These are phyloP conservation scores for Trifolium fragiferum DNA, from an alignment of 306 rosid species.

Conservation along the genomic window DNA sequence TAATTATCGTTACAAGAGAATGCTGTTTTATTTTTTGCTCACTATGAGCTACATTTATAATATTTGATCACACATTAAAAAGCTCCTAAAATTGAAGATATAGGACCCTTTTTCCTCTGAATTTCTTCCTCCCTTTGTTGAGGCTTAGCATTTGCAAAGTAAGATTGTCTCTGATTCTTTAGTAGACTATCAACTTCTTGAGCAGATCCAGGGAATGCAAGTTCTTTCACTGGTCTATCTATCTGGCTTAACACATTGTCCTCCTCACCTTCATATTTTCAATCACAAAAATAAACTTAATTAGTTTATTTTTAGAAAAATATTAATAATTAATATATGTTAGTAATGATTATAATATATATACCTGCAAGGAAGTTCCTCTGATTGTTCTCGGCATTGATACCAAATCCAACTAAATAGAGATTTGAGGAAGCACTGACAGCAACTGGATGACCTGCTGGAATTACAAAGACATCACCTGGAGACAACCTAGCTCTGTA, in stretches of 20 bases:
- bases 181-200: constrained; percentile 39
- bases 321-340: neutral
- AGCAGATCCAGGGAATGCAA: constrained; percentile 41
- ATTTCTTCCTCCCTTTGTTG: constrained; percentile 4
- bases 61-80: neutral
- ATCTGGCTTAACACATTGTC: constrained; percentile 53
- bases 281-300: neutral
- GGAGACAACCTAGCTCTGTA: constrained; percentile 5
- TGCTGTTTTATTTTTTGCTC: neutral
- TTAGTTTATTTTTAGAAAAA: neutral
- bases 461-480: constrained; percentile 41
- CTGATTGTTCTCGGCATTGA: constrained; percentile 51
- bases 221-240: constrained; percentile 33
- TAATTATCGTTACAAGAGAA: neutral
- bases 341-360: neutral
- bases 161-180: constrained; percentile 33
- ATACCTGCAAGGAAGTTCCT: constrained; percentile 59
- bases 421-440: constrained; percentile 40
- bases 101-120: neutral
- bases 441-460: constrained; percentile 47
- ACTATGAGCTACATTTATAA: neutral
- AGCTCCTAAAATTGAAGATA: constrained; percentile 36
- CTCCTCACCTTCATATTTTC: constrained; percentile 34
- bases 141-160: constrained; percentile 42
- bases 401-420: constrained; percentile 37